Evolutionary conservation across 345 rosid species (phyloP).

Genomic region (Brassica incana): DNA sequence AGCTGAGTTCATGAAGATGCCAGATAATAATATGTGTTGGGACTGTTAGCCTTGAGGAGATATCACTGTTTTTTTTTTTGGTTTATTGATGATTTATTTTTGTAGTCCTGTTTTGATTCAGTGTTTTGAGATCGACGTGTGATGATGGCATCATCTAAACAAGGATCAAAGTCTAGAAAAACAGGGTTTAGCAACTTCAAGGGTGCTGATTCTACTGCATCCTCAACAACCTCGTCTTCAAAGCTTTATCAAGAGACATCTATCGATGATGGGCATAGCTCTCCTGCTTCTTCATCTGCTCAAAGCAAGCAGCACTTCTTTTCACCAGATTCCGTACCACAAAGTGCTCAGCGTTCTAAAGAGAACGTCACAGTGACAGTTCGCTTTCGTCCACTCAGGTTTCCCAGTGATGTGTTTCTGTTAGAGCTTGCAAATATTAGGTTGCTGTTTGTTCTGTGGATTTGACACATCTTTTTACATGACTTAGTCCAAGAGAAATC

Average conservation of each 20-base stretch:
- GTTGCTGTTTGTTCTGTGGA: constrained; percentile 8
- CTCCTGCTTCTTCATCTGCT: constrained; percentile 94
- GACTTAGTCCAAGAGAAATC: constrained; percentile 85
- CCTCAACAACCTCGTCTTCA: constrained; percentile 92
- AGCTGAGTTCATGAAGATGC: background rate
- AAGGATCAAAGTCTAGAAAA: constrained; percentile 60
- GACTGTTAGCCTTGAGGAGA: background rate
- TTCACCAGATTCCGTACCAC: constrained; percentile 54
- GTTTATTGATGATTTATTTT: constrained; percentile 1
- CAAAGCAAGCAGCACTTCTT: constrained; percentile 75
- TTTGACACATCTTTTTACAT: constrained; percentile 35
- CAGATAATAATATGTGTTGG: background rate
- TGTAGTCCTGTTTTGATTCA: constrained; percentile 26
- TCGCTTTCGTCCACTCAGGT: constrained; percentile 98
- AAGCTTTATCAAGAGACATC: constrained; percentile 78
- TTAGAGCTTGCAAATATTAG: background rate
- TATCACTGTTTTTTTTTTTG: background rate
- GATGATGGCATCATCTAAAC: constrained; percentile 90
- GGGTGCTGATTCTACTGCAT: constrained; percentile 72
- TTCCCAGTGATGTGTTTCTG: constrained; percentile 15
- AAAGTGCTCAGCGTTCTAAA: constrained; percentile 58
- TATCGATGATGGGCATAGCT: constrained; percentile 83
- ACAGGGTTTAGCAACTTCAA: constrained; percentile 46
- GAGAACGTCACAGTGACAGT: constrained; percentile 94
- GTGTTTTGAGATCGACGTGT: constrained; percentile 34